These are phyloP conservation scores for Annulohypoxylon truncatum DNA, from an alignment of 2,329 filamentous ascomycete species.

Conservation along the genomic window DNA sequence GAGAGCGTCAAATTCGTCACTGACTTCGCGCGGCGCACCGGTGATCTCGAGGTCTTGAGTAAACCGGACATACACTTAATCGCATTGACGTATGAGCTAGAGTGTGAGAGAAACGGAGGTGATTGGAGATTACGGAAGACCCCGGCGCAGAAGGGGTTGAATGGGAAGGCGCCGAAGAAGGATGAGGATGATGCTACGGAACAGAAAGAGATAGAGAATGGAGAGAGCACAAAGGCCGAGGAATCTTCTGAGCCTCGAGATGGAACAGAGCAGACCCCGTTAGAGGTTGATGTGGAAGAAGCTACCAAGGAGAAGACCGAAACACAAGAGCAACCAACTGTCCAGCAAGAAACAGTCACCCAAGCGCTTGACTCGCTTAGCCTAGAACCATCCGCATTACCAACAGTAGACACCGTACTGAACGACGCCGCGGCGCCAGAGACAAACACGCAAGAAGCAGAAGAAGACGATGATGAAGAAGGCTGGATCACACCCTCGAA, in stretches of 20 bases:
- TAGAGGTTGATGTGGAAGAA: slow-evolving; percentile 11
- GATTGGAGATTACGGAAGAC: slow-evolving; percentile 84
- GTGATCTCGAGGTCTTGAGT: slow-evolving; percentile 89
- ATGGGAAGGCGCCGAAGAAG: slow-evolving; percentile 72
- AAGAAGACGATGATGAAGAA: slow-evolving; percentile 62
- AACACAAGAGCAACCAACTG: slow-evolving; percentile 25
- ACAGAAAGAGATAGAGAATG: slow-evolving; percentile 33
- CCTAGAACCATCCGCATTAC: slow-evolving; percentile 38
- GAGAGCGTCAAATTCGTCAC: slow-evolving; percentile 83
- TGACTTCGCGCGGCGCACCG: slow-evolving; percentile 89
- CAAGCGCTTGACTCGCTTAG: slow-evolving; percentile 44
- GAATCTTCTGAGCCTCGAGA: slow-evolving; percentile 22
- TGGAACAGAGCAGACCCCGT: slow-evolving; percentile 18
- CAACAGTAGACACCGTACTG: slow-evolving; percentile 34
- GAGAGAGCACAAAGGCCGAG: slow-evolving; percentile 8
- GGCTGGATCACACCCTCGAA: slow-evolving; percentile 97
- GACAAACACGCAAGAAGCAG: slow-evolving; percentile 16
- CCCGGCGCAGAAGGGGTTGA: slow-evolving; percentile 82
- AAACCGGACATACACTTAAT: slow-evolving; percentile 89
- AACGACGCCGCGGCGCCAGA: slow-evolving; percentile 25
- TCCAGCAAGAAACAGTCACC: slow-evolving; percentile 42
- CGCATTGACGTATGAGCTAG: slow-evolving; percentile 93
- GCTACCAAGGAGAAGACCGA: slow-evolving; percentile 5
- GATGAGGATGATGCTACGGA: slow-evolving; percentile 45
- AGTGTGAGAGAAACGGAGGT: slow-evolving; percentile 89